Percentiles rank a stretch among this genome's conserved stretches.
These are phyloP conservation scores for Aureobasidium mangrovei DNA, from an alignment of 2,329 filamentous ascomycete species.

Conservation along the genomic window DNA sequence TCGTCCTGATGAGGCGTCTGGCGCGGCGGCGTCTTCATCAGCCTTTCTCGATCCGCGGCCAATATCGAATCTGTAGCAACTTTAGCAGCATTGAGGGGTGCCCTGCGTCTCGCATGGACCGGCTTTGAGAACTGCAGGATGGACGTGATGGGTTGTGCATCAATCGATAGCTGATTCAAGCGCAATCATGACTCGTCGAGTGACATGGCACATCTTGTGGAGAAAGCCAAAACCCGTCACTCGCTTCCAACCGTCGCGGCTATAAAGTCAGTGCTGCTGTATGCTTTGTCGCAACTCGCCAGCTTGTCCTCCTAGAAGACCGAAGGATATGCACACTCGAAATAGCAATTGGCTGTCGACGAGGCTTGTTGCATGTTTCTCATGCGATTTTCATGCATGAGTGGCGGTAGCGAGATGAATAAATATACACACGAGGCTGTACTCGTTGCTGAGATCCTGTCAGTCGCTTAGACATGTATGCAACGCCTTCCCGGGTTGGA, in stretches of 20 bases:
- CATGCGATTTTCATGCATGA: slow-evolving; percentile 4
- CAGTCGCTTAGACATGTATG: slow-evolving; percentile 6
- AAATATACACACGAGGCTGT: not conserved
- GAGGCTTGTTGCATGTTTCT: slow-evolving; percentile 2
- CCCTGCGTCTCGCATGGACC: slow-evolving; percentile 7
- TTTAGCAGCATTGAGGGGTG: not conserved
- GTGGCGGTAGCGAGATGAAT: not conserved
- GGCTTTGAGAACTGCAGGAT: not conserved
- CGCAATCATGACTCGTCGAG: slow-evolving; percentile 1
- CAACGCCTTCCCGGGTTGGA: slow-evolving; percentile 3
- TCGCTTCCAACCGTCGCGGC: slow-evolving; percentile 9
- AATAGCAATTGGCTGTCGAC: not conserved
- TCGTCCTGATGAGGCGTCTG: not conserved
- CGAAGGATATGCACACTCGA: not conserved
- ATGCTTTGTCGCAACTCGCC: not conserved
- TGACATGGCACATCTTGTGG: slow-evolving; percentile 3
- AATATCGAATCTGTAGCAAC: not conserved
- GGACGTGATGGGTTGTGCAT: not conserved
- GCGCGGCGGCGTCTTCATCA: not conserved
- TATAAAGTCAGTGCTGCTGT: too few species aligned
- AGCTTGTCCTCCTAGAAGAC: not conserved
- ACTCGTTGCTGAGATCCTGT: not conserved
- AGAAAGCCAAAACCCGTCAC: not conserved
- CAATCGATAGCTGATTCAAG: slow-evolving; percentile 4
- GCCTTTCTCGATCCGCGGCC: not conserved